Evolutionary conservation across 345 rosid species (phyloP), one percentile per base, ranked within the genome.

Genomic region (Citrus cavaleriei): DNA sequence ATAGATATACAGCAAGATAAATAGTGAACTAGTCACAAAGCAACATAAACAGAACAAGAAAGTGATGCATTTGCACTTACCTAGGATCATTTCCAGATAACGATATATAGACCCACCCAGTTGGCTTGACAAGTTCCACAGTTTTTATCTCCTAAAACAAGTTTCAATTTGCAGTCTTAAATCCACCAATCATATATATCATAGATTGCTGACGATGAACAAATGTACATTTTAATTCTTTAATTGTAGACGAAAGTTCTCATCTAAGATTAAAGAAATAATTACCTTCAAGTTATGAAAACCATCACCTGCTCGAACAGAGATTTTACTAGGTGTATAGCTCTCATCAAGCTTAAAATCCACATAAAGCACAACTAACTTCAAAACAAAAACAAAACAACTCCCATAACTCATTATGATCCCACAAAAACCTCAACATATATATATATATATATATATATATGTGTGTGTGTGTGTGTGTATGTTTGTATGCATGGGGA

Each of bases 291-390:
- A 69, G 84, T 93, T 97, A 77, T 94, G 97, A 77, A 97, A 97
- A 7, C 99, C 98, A 87, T 97, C 98, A 63, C 98, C 98, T 7
- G 98, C 95, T 16, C 98, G 87, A 83, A 97, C 85, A 49, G 95
- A 91, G 65, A 97, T 89, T 86, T 94, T 97, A 88, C 97, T 89
- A 0, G 99, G 98, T 0, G 98, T 93, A 72, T 97, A 97, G 85
- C 98, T 97, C 90, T 97, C 98, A 51, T 94, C 99, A 73, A 91
- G 92, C 92, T 97, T 97, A 80, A 89, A 94, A 88, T 94, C 98
- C 88, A 94, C 89, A 77, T 97, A 93, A 24, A 97, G 71, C 32
- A 83, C 91, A 77, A 94, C 95, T 83, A 92, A 79, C 98, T 96
- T 86, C 68, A 86, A 30, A 72, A 49, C 24, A 82, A 55, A 66